phyloP scores from a whole-genome alignment of 495 filamentous ascomycete species.

The Darksidea phi region DNA sequence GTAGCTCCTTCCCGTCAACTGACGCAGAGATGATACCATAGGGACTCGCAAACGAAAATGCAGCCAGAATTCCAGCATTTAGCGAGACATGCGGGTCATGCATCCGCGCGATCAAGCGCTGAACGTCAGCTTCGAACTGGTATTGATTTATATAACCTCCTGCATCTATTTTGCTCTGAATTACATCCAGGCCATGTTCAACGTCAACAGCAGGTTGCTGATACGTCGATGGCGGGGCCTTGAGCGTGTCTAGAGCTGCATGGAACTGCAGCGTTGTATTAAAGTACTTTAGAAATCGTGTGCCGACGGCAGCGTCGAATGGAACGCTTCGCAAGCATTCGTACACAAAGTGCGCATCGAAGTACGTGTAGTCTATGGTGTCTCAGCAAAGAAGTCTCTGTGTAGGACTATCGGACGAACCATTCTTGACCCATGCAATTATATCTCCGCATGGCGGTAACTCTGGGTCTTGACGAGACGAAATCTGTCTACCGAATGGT shows the following conservation, averaged over 20 bases:
- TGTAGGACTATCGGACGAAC: no score
- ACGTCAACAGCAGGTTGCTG: slow-evolving; percentile 56
- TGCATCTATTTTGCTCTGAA: slow-evolving; percentile 46
- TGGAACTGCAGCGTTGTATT: slow-evolving; percentile 60
- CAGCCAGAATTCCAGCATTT: slow-evolving; percentile 44
- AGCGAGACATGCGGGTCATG: slow-evolving; percentile 52
- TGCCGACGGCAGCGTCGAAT: slow-evolving; percentile 54
- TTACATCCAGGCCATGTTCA: slow-evolving; percentile 46
- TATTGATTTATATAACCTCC: slow-evolving; percentile 51
- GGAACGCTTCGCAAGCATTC: slow-evolving; percentile 58
- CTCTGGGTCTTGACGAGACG: neutral
- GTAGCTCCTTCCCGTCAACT: slow-evolving; percentile 47
- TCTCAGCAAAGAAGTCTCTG: no score
- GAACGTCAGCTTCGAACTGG: slow-evolving; percentile 52
- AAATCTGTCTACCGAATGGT: no score
- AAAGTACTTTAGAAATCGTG: slow-evolving; percentile 54
- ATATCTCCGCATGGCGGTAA: slow-evolving; percentile 24
- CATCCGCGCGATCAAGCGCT: slow-evolving; percentile 44
- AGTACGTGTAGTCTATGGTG: no score
- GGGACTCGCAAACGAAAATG: slow-evolving; percentile 51
- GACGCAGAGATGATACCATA: slow-evolving; percentile 51
- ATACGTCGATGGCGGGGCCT: slow-evolving; percentile 56
- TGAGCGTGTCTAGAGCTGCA: slow-evolving; percentile 55
- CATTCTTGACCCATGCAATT: slow-evolving; percentile 6
- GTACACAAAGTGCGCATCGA: slow-evolving; percentile 43